A percentile compares a stretch with the other conserved stretches of the same genome.
Conservation (phyloP, 371 early-diverging fungal genomes). For the Entomophthora muscae region DNA sequence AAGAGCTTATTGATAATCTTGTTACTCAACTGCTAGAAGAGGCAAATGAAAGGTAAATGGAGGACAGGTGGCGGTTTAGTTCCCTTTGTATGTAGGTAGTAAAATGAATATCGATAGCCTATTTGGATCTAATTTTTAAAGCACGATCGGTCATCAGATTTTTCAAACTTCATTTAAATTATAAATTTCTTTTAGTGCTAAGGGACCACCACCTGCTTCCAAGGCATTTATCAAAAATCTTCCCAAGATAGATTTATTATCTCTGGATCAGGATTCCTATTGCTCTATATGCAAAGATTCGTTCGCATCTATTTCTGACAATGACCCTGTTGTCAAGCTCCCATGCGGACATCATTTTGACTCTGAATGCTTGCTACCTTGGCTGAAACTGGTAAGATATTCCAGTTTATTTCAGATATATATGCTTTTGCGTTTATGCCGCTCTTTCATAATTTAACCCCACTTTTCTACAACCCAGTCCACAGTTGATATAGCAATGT, state of each 20-base stretch:
- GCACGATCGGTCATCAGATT: not conserved
- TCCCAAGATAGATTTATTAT: not conserved
- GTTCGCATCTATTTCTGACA: constrained; percentile 6
- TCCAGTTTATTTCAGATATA: no score
- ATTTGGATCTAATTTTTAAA: no score
- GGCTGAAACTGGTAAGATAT: constrained; percentile 36
- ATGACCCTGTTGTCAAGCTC: constrained; percentile 21
- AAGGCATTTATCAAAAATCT: not conserved
- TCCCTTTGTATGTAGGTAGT: not conserved
- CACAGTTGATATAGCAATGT: no score
- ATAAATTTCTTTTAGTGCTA: not conserved
- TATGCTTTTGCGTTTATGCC: no score
- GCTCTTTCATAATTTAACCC: no score
- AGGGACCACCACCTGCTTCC: constrained; percentile 21
- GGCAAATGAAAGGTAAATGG: not conserved
- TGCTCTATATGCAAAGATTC: constrained; percentile 1
- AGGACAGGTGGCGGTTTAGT: not conserved
- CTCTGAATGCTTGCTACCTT: constrained; percentile 33
- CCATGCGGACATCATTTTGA: constrained; percentile 55
- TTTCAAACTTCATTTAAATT: not conserved
- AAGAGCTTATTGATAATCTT: not conserved
- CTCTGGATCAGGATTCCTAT: not conserved
- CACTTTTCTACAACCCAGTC: no score
- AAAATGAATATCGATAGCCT: not conserved
- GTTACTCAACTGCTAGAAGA: not conserved